A percentile compares a stretch with the other conserved stretches of the same genome.
Conservation (phyloP, 2,329 filamentous ascomycete species). For the Dissoconium aciculare region DNA sequence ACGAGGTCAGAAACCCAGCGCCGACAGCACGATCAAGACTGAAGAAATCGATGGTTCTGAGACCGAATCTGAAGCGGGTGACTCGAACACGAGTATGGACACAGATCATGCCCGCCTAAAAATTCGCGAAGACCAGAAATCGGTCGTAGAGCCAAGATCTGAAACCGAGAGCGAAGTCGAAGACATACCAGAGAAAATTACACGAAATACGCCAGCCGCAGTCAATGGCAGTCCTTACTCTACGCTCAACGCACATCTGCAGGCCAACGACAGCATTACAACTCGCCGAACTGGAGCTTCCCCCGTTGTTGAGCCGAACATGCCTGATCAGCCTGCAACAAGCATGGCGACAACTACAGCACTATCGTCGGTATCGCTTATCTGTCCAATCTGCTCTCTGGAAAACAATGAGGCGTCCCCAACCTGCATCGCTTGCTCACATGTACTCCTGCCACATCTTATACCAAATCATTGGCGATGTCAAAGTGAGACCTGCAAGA, state of each 20-base stretch:
- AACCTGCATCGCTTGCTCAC: conserved; percentile 54
- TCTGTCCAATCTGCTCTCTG: conserved; percentile 54
- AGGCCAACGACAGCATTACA: not conserved
- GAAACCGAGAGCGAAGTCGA: conserved; percentile 19
- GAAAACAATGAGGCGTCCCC: conserved; percentile 40
- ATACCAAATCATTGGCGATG: conserved; percentile 52
- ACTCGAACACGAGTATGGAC: too few species aligned
- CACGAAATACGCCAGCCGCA: not conserved
- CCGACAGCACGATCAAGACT: not conserved
- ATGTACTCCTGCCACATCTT: conserved; percentile 46
- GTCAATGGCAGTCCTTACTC: too few species aligned
- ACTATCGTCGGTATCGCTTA: too few species aligned
- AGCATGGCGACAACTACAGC: conserved; percentile 1
- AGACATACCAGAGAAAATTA: conserved; percentile 1
- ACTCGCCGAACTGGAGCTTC: conserved; percentile 1
- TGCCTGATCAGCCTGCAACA: conserved; percentile 3
- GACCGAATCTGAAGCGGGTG: conserved; percentile 4
- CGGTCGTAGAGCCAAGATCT: too few species aligned
- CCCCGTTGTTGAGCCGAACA: conserved; percentile 5
- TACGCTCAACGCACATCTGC: too few species aligned
- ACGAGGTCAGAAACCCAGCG: conserved; percentile 2
- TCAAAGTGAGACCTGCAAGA: conserved; percentile 38
- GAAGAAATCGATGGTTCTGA: conserved; percentile 3
- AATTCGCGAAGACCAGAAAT: too few species aligned
- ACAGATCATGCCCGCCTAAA: too few species aligned